Evolutionary conservation across 139 green algal genomes (phyloP).

Genomic region (Chlamydomonas sphaeroides): DNA sequence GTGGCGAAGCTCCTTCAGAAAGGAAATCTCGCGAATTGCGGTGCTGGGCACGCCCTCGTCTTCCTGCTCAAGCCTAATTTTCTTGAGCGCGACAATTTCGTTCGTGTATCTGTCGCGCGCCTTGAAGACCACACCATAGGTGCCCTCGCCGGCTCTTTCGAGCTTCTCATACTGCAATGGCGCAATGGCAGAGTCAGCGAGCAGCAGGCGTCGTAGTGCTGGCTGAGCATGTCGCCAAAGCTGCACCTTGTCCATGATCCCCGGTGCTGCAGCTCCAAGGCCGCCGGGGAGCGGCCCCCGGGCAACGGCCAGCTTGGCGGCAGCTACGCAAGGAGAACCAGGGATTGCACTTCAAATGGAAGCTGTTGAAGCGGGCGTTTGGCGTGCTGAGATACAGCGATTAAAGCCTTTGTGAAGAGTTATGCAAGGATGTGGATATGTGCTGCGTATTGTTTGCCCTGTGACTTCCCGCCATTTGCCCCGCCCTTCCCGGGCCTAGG

Average conservation of each 20-base stretch:
- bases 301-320: conserved; percentile 20
- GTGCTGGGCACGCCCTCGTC: conserved; percentile 86
- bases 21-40: conserved; percentile 87
- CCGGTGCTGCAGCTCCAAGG: background rate
- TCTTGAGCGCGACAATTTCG: conserved; percentile 92
- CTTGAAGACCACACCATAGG: conserved; percentile 98
- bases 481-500: no score
- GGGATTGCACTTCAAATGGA: no score
- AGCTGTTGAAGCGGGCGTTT: no score
- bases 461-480: no score
- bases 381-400: no score
- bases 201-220: background rate
- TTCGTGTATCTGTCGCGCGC: conserved; percentile 76
- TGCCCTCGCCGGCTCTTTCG: conserved; percentile 95
- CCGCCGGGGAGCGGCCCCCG: background rate
- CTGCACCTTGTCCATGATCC: conserved; percentile 30
- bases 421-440: no score
- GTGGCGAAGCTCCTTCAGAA: conserved; percentile 87
- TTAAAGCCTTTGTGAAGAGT: no score
- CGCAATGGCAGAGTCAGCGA: no score
- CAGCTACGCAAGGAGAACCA: no score
- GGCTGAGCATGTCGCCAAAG: no score
- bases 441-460: no score
- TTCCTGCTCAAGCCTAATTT: conserved; percentile 88
- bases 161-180: conserved; percentile 93